Base-by-base conservation (phyloP, 176 grass and related monocot species). In the Aegilops longissima region DNA sequence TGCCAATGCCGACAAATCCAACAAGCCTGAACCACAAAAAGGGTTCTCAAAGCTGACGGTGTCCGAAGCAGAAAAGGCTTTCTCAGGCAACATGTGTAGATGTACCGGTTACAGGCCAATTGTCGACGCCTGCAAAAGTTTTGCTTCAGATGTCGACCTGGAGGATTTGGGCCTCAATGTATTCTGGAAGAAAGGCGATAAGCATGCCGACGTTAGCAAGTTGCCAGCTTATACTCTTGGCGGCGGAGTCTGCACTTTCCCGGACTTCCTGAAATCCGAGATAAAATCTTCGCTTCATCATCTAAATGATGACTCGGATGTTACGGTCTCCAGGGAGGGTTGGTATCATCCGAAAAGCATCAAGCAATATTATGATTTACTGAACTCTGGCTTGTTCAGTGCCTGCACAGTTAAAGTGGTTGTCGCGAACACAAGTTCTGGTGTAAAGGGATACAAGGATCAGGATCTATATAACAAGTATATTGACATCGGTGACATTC, bases 81-180 rank as follows among this genome's bases (percentile, higher is more conserved):
- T 97, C 87, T 87, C 90, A 5, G 92, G 94, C 9, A 96, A 96
- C 84, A 18, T 95, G 72, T 95, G 94, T n/a, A 86, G 94, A 61
- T 97, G 94, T 51, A 97, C 92, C 10, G 94, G 94, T 27, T 97
- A 97, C 58, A 54, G 94, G 29, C 88, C 92, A 13, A 88, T 97
- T 13, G 71, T 93, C 64, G 92, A 97, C 90, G 92, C 90, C 31
- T 97, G 92, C 77, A 97, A 94, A 89, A 97, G 94, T 72, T 97
- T 94, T 88, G 87, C 94, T 40, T 86, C 82, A 56, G 83, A 92
- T 88, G 90, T 93, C 38, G 94, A 97, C 63, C 80, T 94, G 54
- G 92, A 97, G 66, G 94, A 97, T 89, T 83, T 97, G 36, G 94
- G 92, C 17, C 84, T 97, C 5, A 94, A 97, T 68, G 40, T 84